Conservation (phyloP, 2,329 filamentous ascomycete species). For the Fusarium phyllophilum region DNA sequence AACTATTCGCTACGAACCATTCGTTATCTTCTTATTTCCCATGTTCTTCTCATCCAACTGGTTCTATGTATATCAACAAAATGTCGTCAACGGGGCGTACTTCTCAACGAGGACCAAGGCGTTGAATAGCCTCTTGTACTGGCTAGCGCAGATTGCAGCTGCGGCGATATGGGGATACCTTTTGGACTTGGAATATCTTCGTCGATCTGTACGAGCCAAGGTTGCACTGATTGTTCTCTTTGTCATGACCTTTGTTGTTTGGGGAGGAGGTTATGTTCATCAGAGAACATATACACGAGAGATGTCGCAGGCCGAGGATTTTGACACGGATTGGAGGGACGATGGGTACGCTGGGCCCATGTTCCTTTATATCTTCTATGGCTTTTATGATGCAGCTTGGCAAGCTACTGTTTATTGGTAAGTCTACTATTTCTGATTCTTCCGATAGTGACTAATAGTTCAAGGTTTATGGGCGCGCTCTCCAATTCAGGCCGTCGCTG, state of each 20-base stretch:
- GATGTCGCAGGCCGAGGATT: not conserved
- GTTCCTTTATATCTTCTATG: conserved; percentile 91
- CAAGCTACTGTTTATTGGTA: conserved; percentile 94
- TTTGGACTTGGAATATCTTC: conserved; percentile 69
- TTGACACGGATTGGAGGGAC: conserved; percentile 69
- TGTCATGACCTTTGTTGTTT: conserved; percentile 77
- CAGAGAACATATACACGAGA: conserved; percentile 54
- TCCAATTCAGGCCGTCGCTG: conserved; percentile 92
- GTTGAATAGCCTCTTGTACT: conserved; percentile 77
- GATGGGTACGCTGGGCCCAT: conserved; percentile 77
- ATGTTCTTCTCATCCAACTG: conserved; percentile 86
- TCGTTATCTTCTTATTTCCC: conserved; percentile 76
- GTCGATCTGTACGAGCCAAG: conserved; percentile 75
- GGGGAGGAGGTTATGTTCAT: conserved; percentile 87
- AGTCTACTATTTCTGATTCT: conserved; percentile 55
- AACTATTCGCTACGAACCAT: conserved; percentile 75
- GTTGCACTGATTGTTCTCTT: conserved; percentile 71
- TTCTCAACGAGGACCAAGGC: conserved; percentile 80
- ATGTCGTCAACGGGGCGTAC: conserved; percentile 73
- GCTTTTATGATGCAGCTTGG: conserved; percentile 89
- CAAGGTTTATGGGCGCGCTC: conserved; percentile 89
- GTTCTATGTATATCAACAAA: conserved; percentile 86
- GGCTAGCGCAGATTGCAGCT: conserved; percentile 77
- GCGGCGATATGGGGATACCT: conserved; percentile 77
- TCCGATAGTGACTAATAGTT: not conserved